A percentile compares a stretch with the other conserved stretches of the same genome.
phyloP scores from a whole-genome alignment of 805 yeast genomes.

The Jamesozyma hellenica region DNA sequence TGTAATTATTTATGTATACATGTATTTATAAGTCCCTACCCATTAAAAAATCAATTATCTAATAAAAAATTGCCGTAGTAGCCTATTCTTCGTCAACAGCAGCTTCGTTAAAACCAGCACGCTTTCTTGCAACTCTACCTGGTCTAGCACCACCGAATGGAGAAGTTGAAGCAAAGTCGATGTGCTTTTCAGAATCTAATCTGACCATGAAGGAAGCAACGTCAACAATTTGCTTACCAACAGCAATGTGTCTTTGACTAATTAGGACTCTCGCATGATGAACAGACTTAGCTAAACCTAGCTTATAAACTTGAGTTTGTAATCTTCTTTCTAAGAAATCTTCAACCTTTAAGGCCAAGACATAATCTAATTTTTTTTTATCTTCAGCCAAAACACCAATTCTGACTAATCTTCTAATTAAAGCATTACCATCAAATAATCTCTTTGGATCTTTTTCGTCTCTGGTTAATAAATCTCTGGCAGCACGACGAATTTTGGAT shows the following conservation, averaged over 20 bases:
- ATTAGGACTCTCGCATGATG: conserved; percentile 99
- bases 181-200: conserved; percentile 99
- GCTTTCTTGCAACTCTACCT: conserved; percentile 98
- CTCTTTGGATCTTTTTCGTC: conserved; percentile 99
- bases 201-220: conserved; percentile 99
- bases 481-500: conserved; percentile 99
- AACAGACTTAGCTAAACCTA: conserved; percentile 97
- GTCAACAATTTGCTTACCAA: conserved; percentile 98
- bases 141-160: conserved; percentile 99
- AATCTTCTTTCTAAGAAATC: conserved; percentile 99
- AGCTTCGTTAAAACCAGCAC: conserved; percentile 56
- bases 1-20: too few species aligned
- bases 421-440: conserved; percentile 99
- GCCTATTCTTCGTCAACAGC: conserved; percentile 47
- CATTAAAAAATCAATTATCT: not conserved
- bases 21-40: not conserved
- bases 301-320: conserved; percentile 99
- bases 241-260: conserved; percentile 98
- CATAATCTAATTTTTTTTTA: conserved; percentile 99
- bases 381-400: conserved; percentile 98
- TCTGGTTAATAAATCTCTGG: conserved; percentile 98
- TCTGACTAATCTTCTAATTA: conserved; percentile 98
- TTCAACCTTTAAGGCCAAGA: conserved; percentile 92
- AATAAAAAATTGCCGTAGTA: not conserved
- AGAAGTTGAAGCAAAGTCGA: conserved; percentile 97